A percentile compares a stretch with the other conserved stretches of the same genome.
Evolutionary conservation across 2,329 filamentous ascomycete species (phyloP).

Genomic region (Fusarium paranaense): DNA sequence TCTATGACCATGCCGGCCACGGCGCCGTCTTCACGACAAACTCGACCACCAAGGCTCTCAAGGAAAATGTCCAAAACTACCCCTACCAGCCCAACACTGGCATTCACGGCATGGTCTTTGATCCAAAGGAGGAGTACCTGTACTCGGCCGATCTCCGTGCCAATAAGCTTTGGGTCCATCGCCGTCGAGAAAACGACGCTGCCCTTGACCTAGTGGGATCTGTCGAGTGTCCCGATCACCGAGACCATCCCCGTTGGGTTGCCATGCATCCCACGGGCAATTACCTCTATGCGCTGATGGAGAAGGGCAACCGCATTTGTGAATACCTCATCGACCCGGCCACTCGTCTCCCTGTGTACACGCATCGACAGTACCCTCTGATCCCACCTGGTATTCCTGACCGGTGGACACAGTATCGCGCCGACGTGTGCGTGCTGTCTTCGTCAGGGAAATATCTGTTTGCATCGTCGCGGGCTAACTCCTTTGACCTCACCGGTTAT

Average conservation of each 20-base stretch:
- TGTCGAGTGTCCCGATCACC: conserved; percentile 75
- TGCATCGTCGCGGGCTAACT: conserved; percentile 84
- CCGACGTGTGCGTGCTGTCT: conserved; percentile 83
- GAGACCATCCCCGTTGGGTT: conserved; percentile 89
- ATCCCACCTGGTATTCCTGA: conserved; percentile 77
- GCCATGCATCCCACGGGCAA: conserved; percentile 82
- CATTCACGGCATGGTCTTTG: conserved; percentile 87
- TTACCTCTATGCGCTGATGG: conserved; percentile 89
- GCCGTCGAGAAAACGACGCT: conserved; percentile 64
- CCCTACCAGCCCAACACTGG: conserved; percentile 76
- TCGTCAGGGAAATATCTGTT: conserved; percentile 81
- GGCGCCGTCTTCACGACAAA: conserved; percentile 81
- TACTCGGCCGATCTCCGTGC: conserved; percentile 83
- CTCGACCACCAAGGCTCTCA: conserved; percentile 63
- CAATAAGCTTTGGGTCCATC: conserved; percentile 88
- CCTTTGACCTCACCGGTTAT: conserved; percentile 81
- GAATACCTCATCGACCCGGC: conserved; percentile 83
- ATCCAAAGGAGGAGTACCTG: conserved; percentile 77
- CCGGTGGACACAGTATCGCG: conserved; percentile 76
- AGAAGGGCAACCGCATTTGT: conserved; percentile 85
- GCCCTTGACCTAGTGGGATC: conserved; percentile 75
- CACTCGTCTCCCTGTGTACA: conserved; percentile 82
- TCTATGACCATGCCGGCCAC: conserved; percentile 86
- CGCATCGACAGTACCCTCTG: conserved; percentile 79
- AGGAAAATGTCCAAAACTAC: conserved; percentile 77